Evolutionary conservation across 2,329 filamentous ascomycete species (phyloP).

Genomic region (Cladophialophora bantiana): DNA sequence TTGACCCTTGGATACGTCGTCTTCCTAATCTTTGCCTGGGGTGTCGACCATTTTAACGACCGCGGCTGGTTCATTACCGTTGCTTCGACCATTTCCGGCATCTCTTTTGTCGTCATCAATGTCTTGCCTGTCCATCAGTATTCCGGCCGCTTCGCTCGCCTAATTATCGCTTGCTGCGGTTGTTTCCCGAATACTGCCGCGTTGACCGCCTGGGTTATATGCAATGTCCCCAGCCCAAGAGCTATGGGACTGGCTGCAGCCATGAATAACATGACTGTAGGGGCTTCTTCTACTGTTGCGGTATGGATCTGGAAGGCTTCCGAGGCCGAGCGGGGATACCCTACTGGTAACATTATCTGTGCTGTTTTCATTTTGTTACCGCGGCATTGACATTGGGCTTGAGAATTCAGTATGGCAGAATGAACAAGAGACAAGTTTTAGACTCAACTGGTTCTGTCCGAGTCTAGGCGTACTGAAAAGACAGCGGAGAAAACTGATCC

Average conservation of each 20-base stretch:
- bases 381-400: neutral
- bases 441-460: neutral
- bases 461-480: neutral
- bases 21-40: slow-evolving; percentile 61
- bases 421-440: neutral
- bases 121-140: slow-evolving; percentile 67
- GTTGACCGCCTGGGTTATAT: slow-evolving; percentile 71
- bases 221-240: slow-evolving; percentile 60
- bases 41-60: slow-evolving; percentile 60
- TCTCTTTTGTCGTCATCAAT: slow-evolving; percentile 68
- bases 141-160: slow-evolving; percentile 67
- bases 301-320: neutral
- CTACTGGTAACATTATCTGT: neutral
- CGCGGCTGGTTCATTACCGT: slow-evolving; percentile 60
- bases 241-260: neutral
- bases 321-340: neutral
- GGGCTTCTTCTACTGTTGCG: neutral
- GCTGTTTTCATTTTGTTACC: neutral
- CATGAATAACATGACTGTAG: neutral
- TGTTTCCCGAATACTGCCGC: slow-evolving; percentile 73
- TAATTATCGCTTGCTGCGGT: slow-evolving; percentile 71
- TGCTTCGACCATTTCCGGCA: slow-evolving; percentile 58
- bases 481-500: no score
- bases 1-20: slow-evolving; percentile 66
- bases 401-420: neutral